Evolutionary conservation across 169 alveolate genomes (phyloP).

Genomic region (Cryptosporidium sp.): DNA sequence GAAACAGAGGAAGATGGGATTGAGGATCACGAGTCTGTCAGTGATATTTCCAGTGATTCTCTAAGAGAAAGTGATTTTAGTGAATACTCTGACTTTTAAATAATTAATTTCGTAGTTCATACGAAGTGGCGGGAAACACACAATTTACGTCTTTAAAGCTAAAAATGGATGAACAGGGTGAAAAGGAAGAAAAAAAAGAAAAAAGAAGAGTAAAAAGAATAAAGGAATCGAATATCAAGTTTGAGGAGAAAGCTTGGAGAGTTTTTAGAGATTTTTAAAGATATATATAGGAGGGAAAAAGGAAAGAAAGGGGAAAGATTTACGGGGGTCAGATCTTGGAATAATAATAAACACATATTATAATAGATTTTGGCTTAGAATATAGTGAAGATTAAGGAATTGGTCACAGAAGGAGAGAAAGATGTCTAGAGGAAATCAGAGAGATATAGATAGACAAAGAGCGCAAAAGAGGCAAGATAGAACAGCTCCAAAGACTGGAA

Average conservation of each 20-base stretch:
- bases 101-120: background rate
- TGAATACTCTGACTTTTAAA: constrained; percentile 41
- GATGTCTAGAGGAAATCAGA: constrained; percentile 87
- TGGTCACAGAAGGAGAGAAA: background rate
- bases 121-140: background rate
- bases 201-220: background rate
- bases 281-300: background rate
- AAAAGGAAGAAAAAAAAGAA: background rate
- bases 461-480: constrained; percentile 81
- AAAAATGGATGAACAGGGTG: background rate
- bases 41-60: constrained; percentile 33
- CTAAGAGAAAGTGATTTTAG: constrained; percentile 47
- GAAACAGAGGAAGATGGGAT: constrained; percentile 10
- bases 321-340: background rate
- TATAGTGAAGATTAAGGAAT: background rate
- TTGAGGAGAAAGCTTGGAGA: background rate
- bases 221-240: background rate
- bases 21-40: constrained; percentile 16
- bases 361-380: background rate
- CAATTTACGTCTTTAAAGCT: background rate
- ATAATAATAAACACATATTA: no score
- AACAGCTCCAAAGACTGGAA: constrained; percentile 79
- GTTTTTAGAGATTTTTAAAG: background rate
- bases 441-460: constrained; percentile 85
- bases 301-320: background rate